Conservation (phyloP, 169 alveolate genomes). For the Cryptosporidium ryanae region DNA sequence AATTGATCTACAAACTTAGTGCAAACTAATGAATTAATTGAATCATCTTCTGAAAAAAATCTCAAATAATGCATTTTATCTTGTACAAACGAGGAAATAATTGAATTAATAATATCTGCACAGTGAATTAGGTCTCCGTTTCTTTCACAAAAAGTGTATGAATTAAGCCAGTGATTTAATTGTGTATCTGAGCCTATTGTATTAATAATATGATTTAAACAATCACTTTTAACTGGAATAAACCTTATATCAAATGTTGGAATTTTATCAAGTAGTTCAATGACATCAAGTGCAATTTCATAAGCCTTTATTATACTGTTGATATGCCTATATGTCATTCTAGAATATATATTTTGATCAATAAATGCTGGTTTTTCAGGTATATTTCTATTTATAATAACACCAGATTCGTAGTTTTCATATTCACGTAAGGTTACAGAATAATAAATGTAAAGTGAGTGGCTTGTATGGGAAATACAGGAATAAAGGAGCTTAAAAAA, state of each 20-base stretch:
- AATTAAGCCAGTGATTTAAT: constrained; percentile 12
- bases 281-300: constrained; percentile 69
- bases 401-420: neutral
- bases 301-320: constrained; percentile 64
- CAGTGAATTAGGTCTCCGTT: constrained; percentile 34
- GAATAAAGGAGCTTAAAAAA: constrained; percentile 48
- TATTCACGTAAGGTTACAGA: constrained; percentile 20
- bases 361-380: neutral
- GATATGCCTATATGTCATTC: constrained; percentile 37
- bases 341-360: neutral
- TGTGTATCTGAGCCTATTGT: constrained; percentile 31
- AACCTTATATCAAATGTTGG: constrained; percentile 72
- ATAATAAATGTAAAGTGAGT: constrained; percentile 53
- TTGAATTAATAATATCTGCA: constrained; percentile 28
- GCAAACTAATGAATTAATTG: constrained; percentile 11
- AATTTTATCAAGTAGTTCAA: constrained; percentile 32
- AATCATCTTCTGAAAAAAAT: neutral
- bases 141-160: constrained; percentile 38
- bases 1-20: neutral
- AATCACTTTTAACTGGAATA: constrained; percentile 56
- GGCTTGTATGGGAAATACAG: constrained; percentile 45
- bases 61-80: constrained; percentile 5
- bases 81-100: constrained; percentile 44
- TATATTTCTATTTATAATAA: neutral
- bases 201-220: constrained; percentile 31